Evolutionary conservation across 805 yeast species (phyloP), one percentile per base, ranked within the genome.

Genomic region (Candida dajiaensis): DNA sequence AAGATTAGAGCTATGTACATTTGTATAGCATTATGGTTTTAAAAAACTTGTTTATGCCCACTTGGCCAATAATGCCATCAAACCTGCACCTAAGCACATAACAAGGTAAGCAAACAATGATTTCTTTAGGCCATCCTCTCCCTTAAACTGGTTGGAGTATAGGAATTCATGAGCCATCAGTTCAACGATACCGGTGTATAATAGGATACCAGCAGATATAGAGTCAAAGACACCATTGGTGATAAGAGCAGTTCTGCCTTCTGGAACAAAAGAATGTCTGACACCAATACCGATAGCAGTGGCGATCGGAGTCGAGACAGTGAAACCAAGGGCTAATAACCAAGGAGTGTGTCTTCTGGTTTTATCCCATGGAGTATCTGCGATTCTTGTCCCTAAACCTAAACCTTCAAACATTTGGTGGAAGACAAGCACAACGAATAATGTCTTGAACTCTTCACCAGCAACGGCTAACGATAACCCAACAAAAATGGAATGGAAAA

Each of bases 351-450:
- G 67, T 51, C 71, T 68, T 55, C 64, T 69, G 18, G 50, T 33
- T 8, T 55, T 43, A 31, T 65, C 61, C 64, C 64, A 61, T 26
- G 67, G 57, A 1, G 78, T 71, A 26, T 72, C 73, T 1, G 89
- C 84, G 33, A 85, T 71, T 64, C 95, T 77, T 9, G 92, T 76
- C 21, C 95, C 95, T 53, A 88, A 70, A 49, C 95, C 96, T 42
- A 88, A 71, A 42, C 95, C 96, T 67, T 87, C 96, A 59, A 87
- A 87, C 71, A 81, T 72, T 65, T 87, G 96, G 62, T 88, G 89
- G 72, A 79, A 80, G 5, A 81, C 77, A 39, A 76, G 52, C n/a
- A 76, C 96, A 51, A 83, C 74, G 63, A 83, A 86, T 42, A 87
- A 68, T 6, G 86, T 76, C 48, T 70, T 76, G 60, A 86, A 87